Conservation (phyloP, 768 basidiomycete genomes). For the Naganishia vaughanmartiniae region DNA sequence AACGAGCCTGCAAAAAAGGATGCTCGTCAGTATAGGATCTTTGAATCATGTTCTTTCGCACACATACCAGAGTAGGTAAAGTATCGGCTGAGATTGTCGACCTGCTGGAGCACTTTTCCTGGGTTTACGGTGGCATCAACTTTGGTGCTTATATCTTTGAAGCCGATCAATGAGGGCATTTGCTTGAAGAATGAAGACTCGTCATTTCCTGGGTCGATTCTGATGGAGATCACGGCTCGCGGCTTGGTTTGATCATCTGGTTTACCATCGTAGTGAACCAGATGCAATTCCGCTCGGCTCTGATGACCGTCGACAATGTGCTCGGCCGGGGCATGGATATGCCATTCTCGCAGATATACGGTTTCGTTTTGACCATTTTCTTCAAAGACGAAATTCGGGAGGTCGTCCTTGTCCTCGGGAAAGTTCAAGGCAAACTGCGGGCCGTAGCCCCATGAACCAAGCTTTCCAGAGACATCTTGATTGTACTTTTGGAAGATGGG, state of each 20-base stretch:
- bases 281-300: not conserved
- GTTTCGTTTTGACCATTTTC: not conserved
- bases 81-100: not conserved
- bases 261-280: not conserved
- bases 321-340: constrained; percentile 10
- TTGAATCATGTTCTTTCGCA: not conserved
- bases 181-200: constrained; percentile 15
- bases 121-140: not conserved
- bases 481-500: not conserved
- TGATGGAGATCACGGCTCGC: constrained; percentile 1
- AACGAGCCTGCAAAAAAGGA: not conserved
- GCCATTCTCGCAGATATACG: not conserved
- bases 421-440: not conserved
- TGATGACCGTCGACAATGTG: constrained; percentile 7
- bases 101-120: not conserved
- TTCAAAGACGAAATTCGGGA: not conserved
- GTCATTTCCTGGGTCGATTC: constrained; percentile 4
- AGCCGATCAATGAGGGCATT: constrained; percentile 8
- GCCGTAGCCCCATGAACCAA: not conserved
- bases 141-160: not conserved
- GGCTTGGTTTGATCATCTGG: not conserved
- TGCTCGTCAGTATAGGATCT: no score
- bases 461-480: not conserved
- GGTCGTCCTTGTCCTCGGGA: not conserved
- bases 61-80: constrained; percentile 5